Conservation (phyloP, 495 filamentous ascomycete species). For the Rhypophila decipiens region DNA sequence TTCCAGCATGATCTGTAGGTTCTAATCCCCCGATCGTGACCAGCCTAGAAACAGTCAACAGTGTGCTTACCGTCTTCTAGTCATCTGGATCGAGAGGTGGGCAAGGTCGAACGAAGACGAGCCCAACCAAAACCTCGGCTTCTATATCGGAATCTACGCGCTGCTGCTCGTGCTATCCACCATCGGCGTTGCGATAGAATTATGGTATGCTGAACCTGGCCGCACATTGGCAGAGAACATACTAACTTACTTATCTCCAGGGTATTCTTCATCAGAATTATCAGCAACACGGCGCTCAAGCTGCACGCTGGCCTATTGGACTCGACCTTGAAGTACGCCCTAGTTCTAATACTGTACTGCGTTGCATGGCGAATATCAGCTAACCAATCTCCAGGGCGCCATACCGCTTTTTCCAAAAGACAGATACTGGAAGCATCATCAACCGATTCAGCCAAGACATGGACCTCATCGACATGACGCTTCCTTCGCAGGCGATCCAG, state of each 20-base stretch:
- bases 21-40: background rate
- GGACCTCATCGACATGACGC: constrained; percentile 10
- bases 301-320: constrained; percentile 11
- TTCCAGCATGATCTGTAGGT: background rate
- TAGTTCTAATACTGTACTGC: no score
- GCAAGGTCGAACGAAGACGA: constrained; percentile 32
- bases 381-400: constrained; percentile 16
- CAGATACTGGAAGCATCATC: constrained; percentile 15
- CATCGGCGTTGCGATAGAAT: background rate
- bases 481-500: background rate
- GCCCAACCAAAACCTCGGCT: constrained; percentile 37
- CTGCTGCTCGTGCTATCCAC: constrained; percentile 35
- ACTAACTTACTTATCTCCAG: background rate
- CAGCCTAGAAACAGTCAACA: no score
- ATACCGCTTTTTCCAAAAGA: constrained; percentile 20
- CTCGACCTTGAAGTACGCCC: constrained; percentile 2
- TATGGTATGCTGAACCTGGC: background rate
- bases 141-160: constrained; percentile 52
- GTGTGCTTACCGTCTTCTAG: constrained; percentile 13
- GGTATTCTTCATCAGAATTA: constrained; percentile 5
- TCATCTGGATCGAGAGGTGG: constrained; percentile 54
- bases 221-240: no score
- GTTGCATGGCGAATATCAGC: no score
- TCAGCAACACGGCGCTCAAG: constrained; percentile 5
- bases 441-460: constrained; percentile 31